Base-by-base conservation (phyloP, 257 asterid genomes). In the Thymus mandschuricus region DNA sequence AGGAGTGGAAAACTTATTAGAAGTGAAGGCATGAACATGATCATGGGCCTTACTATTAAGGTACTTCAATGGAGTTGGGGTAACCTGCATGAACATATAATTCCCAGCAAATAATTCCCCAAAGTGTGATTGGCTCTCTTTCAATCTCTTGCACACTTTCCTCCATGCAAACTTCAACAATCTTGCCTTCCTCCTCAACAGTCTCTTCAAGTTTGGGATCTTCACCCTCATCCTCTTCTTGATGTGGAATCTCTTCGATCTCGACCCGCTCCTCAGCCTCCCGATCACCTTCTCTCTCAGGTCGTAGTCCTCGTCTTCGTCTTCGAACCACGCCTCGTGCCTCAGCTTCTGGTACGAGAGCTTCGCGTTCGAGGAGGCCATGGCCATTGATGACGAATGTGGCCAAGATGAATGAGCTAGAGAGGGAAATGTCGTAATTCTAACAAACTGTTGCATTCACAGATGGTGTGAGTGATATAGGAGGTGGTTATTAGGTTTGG, bases 21-120 rank as follows among this genome's bases (percentile, higher is more conserved):
- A 51, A 51, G 30, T 56, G 63, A 30, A 50, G 48, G 49, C 33
- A 62, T 28, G 38, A 48, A 45, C 4, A n/a, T n/a, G n/a, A 8
- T 58, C 27, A 30, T 51, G 12, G 15, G 41, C 65, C 69, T n/a
- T n/a, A n/a, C n/a, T n/a, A n/a, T 59, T 74, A 7, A 34, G 58
- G 28, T 60, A 69, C 52, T 88, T 82, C 31, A 87, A 62, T 9
- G 95, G 86, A 49, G 97, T 77, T 10, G 98, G 98, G 70, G 86
- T 73, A 54, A 94, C 90, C 80, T 94, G 97, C 89, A 86, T 62
- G 87, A 94, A 88, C 51, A 94, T 54, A 79, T 91, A 94, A 79
- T 91, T 94, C 43, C 99, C 99, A 11, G 97, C 89, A 70, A 94
- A 94, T 3, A 91, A 85, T 72, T 94, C 92, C 1, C 93, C 90